phyloP scores from a whole-genome alignment of 2,329 filamentous ascomycete species.

The Phyllosticta citriasiana region DNA sequence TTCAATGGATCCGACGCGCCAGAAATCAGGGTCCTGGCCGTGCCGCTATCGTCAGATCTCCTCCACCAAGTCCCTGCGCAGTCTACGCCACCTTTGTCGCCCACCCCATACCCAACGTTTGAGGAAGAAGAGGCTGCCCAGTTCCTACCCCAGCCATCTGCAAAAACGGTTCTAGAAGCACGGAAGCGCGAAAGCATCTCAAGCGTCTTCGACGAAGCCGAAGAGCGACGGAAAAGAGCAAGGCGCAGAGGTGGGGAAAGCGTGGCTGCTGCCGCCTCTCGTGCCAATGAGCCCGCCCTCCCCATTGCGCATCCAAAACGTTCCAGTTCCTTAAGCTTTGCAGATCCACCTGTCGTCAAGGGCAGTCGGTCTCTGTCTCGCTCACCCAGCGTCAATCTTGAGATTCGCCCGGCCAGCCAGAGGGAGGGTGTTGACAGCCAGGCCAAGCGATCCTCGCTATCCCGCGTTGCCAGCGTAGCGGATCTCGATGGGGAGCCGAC shows the following conservation, averaged over 20 bases:
- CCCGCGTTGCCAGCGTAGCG: conserved; percentile 24
- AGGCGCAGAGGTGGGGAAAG: conserved; percentile 33
- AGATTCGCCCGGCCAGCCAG: background rate
- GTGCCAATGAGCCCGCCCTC: conserved; percentile 15
- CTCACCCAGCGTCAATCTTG: conserved; percentile 1
- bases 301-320: background rate
- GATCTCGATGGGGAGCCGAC: conserved; percentile 20
- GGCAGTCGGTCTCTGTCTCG: conserved; percentile 2
- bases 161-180: conserved; percentile 14
- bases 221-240: conserved; percentile 32
- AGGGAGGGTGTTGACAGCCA: conserved; percentile 11
- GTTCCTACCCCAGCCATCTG: conserved; percentile 22
- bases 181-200: conserved; percentile 33
- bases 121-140: conserved; percentile 12
- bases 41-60: conserved; percentile 35
- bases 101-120: conserved; percentile 4
- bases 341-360: conserved; percentile 6
- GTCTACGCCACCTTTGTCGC: conserved; percentile 17
- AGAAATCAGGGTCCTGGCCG: conserved; percentile 16
- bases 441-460: conserved; percentile 23
- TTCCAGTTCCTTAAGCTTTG: background rate
- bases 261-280: conserved; percentile 33
- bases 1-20: background rate
- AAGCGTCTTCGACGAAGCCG: conserved; percentile 39
- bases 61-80: conserved; percentile 19